Conservation (phyloP, 2,329 filamentous ascomycete genomes). For the Ophiocordyceps polyrhachis-furcata region DNA sequence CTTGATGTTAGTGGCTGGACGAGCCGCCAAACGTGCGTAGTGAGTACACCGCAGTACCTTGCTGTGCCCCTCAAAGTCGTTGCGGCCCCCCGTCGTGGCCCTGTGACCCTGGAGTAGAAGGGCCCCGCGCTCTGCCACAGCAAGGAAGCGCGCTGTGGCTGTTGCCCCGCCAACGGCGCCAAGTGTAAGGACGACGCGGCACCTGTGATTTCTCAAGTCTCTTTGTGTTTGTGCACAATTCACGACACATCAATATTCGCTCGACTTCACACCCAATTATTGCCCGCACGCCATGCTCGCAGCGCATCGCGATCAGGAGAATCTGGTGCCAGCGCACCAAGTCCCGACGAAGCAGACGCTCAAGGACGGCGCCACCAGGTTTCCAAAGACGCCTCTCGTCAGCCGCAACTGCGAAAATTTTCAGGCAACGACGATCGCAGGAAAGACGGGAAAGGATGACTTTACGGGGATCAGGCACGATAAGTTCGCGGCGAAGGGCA, state of each 20-base stretch:
- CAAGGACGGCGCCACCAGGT: conserved; percentile 62
- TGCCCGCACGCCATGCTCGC: conserved; percentile 42
- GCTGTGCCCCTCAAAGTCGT: background rate
- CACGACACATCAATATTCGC: background rate
- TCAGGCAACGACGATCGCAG: conserved; percentile 14
- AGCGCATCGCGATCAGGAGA: conserved; percentile 70
- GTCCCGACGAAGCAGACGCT: conserved; percentile 57
- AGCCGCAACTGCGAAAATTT: conserved; percentile 75
- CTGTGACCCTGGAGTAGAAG: conserved; percentile 5
- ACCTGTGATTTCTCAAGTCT: background rate
- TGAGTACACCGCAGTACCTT: background rate
- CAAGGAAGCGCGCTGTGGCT: conserved; percentile 1
- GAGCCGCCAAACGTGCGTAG: background rate
- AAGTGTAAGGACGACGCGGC: conserved; percentile 14
- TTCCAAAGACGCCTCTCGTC: conserved; percentile 68
- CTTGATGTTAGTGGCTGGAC: background rate
- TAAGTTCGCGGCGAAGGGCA: conserved; percentile 29
- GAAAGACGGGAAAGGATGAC: conserved; percentile 18
- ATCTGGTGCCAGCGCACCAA: conserved; percentile 60
- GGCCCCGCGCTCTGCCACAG: conserved; percentile 1
- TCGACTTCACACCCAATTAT: background rate
- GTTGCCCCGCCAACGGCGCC: conserved; percentile 12
- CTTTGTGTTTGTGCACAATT: background rate
- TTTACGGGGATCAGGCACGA: conserved; percentile 26
- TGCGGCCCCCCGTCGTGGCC: conserved; percentile 9